Evolutionary conservation across 192 early-diverging fungal species (phyloP).

Genomic region (Backusella macrospora): DNA sequence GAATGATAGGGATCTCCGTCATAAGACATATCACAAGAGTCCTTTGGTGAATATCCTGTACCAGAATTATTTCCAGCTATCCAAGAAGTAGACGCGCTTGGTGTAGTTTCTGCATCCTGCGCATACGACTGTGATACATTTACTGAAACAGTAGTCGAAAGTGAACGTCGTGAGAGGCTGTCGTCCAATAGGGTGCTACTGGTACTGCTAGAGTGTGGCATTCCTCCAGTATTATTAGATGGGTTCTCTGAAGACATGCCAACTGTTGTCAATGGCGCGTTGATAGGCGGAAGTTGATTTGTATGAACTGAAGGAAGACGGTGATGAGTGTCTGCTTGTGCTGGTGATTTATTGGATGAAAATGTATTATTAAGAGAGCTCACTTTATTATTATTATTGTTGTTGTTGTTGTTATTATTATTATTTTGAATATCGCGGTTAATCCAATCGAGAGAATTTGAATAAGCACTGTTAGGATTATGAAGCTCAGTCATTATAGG

Average conservation of each 20-base stretch:
- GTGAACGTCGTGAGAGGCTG: slow-evolving; percentile 12
- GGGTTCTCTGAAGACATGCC: background rate
- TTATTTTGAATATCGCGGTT: background rate
- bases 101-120: background rate
- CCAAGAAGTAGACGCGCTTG: slow-evolving; percentile 7
- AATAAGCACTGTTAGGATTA: slow-evolving; percentile 13
- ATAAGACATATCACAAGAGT: slow-evolving; percentile 21
- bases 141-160: slow-evolving; percentile 1
- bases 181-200: slow-evolving; percentile 15
- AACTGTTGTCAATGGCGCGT: slow-evolving; percentile 19
- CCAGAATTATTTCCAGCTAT: background rate
- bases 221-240: background rate
- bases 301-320: slow-evolving; percentile 9
- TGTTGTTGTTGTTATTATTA: background rate
- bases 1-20: slow-evolving; percentile 4
- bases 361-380: background rate
- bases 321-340: background rate
- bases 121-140: background rate
- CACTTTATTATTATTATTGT: background rate
- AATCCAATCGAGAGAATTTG: slow-evolving; percentile 6
- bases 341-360: background rate
- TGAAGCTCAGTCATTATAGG: slow-evolving; percentile 17
- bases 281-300: slow-evolving; percentile 18
- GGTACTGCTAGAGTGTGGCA: background rate
- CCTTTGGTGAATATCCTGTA: slow-evolving; percentile 16